These are phyloP conservation scores for Verbena officinalis DNA, from an alignment of 257 asterid species.

Conservation along the genomic window DNA sequence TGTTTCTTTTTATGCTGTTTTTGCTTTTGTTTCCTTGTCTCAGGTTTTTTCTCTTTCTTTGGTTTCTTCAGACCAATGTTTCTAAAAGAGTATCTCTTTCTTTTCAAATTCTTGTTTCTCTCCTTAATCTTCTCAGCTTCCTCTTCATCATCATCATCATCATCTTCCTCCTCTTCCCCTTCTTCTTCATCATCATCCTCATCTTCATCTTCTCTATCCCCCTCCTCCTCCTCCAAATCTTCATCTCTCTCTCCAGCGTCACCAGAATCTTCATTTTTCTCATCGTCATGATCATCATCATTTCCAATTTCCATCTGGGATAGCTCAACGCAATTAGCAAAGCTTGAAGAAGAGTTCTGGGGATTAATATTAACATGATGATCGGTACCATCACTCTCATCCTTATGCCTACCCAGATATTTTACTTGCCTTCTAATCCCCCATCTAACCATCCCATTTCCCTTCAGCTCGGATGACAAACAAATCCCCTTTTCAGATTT, in stretches of 20 bases:
- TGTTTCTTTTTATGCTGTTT: conserved; percentile 39
- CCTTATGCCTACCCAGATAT: conserved; percentile 75
- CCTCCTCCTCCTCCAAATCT: conserved; percentile 30
- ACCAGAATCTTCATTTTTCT: too few species aligned
- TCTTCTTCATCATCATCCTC: conserved; percentile 22
- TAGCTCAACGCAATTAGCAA: conserved; percentile 42
- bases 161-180: conserved; percentile 41
- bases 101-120: conserved; percentile 47
- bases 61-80: conserved; percentile 43
- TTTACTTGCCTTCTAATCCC: conserved; percentile 79
- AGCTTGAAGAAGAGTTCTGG: conserved; percentile 54
- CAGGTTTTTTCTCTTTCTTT: conserved; percentile 52
- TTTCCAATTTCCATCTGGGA: conserved; percentile 16
- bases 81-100: conserved; percentile 77
- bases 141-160: conserved; percentile 31
- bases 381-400: conserved; percentile 30
- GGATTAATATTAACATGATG: conserved; percentile 1
- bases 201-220: conserved; percentile 8
- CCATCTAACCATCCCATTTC: conserved; percentile 78
- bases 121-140: conserved; percentile 31
- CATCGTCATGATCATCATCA: conserved; percentile 33
- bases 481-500: conserved; percentile 38
- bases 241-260: conserved; percentile 22
- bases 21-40: conserved; percentile 34
- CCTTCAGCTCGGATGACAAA: conserved; percentile 51